Percentiles rank a stretch among this genome's conserved stretches.
Conservation (phyloP, 2,329 filamentous ascomycete species). For the Penicillium rolfsii region DNA sequence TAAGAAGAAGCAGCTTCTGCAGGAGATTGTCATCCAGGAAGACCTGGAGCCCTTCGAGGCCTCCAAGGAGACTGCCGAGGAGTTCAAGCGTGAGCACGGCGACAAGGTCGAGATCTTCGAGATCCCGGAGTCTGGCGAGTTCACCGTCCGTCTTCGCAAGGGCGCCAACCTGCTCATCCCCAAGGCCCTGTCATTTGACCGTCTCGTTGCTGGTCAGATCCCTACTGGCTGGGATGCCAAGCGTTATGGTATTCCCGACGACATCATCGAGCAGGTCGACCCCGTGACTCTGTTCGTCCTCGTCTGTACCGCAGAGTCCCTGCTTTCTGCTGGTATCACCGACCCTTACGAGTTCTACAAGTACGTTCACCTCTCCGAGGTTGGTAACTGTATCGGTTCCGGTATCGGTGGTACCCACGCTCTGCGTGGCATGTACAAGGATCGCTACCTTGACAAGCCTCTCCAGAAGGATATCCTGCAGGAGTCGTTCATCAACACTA, state of each 20-base stretch:
- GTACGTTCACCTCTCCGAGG: conserved; percentile 96
- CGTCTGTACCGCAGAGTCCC: conserved; percentile 87
- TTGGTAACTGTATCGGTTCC: conserved; percentile 97
- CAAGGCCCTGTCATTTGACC: conserved; percentile 95
- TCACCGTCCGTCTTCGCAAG: conserved; percentile 92
- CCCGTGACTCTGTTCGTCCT: conserved; percentile 94
- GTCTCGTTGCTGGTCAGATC: conserved; percentile 94
- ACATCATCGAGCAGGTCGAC: conserved; percentile 97
- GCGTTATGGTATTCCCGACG: conserved; percentile 92
- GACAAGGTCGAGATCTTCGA: conserved; percentile 98
- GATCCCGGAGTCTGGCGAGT: conserved; percentile 90
- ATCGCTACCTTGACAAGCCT: conserved; percentile 93
- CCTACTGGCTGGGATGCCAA: conserved; percentile 97
- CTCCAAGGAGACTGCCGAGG: conserved; percentile 94
- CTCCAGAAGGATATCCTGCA: conserved; percentile 98
- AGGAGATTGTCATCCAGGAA: conserved; percentile 96
- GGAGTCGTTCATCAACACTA: conserved; percentile 99
- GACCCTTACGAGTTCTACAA: conserved; percentile 99
- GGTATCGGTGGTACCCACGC: conserved; percentile 95
- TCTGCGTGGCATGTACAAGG: conserved; percentile 96
- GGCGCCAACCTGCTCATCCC: conserved; percentile 93
- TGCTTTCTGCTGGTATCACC: conserved; percentile 91
- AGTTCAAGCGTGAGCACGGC: conserved; percentile 95
- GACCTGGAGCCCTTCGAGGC: conserved; percentile 96
- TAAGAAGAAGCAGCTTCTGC: conserved; percentile 96